phyloP scores from a whole-genome alignment of 2,329 filamentous ascomycete genomes.

The Xylariaceae sp. region DNA sequence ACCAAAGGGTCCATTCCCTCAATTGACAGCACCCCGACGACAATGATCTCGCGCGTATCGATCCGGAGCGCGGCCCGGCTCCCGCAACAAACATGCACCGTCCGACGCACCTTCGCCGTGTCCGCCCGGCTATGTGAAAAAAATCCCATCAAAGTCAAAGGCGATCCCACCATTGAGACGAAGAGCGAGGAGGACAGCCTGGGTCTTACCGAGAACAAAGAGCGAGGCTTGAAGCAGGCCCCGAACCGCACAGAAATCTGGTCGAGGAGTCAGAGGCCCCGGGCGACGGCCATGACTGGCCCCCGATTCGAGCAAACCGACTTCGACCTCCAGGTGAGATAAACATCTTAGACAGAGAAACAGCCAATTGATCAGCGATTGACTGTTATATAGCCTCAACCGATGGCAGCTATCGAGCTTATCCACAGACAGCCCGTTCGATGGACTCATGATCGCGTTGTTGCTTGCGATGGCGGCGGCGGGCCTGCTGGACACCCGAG shows the following conservation, averaged over 20 bases:
- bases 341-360: slow-evolving; percentile 5
- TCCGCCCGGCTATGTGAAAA: slow-evolving; percentile 56
- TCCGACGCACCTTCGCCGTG: slow-evolving; percentile 56
- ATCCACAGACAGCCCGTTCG: slow-evolving; percentile 94
- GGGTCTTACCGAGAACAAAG: slow-evolving; percentile 50
- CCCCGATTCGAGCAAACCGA: slow-evolving; percentile 98
- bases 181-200: slow-evolving; percentile 51
- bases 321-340: slow-evolving; percentile 83
- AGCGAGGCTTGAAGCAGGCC: slow-evolving; percentile 70
- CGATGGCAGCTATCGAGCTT: slow-evolving; percentile 89
- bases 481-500: slow-evolving; percentile 88
- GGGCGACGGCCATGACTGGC: slow-evolving; percentile 85
- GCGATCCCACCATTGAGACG: slow-evolving; percentile 51
- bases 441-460: slow-evolving; percentile 84
- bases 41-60: slow-evolving; percentile 54
- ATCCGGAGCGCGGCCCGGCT: slow-evolving; percentile 51
- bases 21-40: slow-evolving; percentile 50
- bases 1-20: slow-evolving; percentile 28
- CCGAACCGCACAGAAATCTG: slow-evolving; percentile 84
- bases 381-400: slow-evolving; percentile 72
- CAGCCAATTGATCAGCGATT: slow-evolving; percentile 32
- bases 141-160: slow-evolving; percentile 48
- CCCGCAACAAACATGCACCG: slow-evolving; percentile 52
- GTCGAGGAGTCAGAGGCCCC: slow-evolving; percentile 84
- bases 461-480: slow-evolving; percentile 90